Evolutionary conservation across 2,329 filamentous ascomycete species (phyloP), one percentile per base, ranked within the genome.

Genomic region (Aureobasidium uvarum): DNA sequence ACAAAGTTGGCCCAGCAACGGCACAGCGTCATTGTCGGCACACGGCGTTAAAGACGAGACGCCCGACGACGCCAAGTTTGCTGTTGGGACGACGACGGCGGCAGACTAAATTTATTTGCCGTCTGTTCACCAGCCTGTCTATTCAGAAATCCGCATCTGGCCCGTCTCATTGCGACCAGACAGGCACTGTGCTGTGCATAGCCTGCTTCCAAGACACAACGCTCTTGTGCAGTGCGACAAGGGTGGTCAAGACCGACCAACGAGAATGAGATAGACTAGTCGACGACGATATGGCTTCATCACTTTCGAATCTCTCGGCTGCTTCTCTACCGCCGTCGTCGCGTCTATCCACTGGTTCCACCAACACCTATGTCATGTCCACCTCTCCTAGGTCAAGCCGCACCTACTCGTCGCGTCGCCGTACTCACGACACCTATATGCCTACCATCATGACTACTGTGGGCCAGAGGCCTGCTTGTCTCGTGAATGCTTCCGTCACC

Each of bases 401-500:
- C 66, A 41, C 58, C 31, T 63, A 63, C 43, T 77, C 79, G 66
- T 71, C 71, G 33, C 74, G 77, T 54, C 75, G 73, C 67, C 81
- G 83, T 23, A 83, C 83, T 67, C 82, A 83, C 65, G 92, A 96
- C 74, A 87, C 87, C 69, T 96, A 96, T 77, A 88, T 89, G 58
- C 94, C 94, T 41, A 90, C 89, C 75, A 90, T 96, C 67, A 94
- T 83, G 69, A 81, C 80, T 39, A 83, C 81, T 13, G 78, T 83
- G 59, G 81, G 81, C 66, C 80, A 81, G 78, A 86, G 93, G 70
- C 95, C 95, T 43, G 93, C 95, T 41, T 98, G 94, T 74, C 84
- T 99, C 58, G 94, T 99, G 70, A 99, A 99, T 81, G 95, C 95
- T 62, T 98, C 95, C 0, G 94, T 98, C 67, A 99, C 95, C n/a